phyloP scores from a whole-genome alignment of 495 filamentous ascomycete genomes.

The Lophiostoma macrostomum region DNA sequence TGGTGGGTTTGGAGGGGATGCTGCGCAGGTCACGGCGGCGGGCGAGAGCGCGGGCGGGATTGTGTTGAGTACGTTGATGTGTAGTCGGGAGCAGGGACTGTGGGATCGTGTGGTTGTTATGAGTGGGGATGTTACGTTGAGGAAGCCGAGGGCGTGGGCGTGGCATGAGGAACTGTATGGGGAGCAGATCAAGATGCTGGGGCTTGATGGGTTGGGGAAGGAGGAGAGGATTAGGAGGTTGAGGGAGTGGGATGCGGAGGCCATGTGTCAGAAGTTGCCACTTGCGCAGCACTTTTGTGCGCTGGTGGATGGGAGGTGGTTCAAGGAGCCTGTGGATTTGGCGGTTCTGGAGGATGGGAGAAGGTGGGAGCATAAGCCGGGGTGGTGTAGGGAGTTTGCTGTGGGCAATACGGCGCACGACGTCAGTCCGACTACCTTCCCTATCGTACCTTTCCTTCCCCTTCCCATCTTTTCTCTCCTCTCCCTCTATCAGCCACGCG shows the following conservation, averaged over 20 bases:
- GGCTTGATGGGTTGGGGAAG: background rate
- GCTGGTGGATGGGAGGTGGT: slow-evolving; percentile 13
- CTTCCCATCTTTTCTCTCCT: background rate
- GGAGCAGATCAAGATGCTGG: slow-evolving; percentile 20
- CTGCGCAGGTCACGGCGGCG: slow-evolving; percentile 17
- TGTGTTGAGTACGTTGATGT: slow-evolving; percentile 10
- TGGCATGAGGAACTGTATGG: slow-evolving; percentile 23
- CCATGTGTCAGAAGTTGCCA: slow-evolving; percentile 13
- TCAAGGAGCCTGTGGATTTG: slow-evolving; percentile 11
- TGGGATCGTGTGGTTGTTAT: slow-evolving; percentile 22
- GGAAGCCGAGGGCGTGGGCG: slow-evolving; percentile 13
- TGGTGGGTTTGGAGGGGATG: slow-evolving; percentile 26
- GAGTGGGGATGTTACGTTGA: slow-evolving; percentile 20
- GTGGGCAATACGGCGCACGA: slow-evolving; percentile 16
- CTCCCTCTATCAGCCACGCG: background rate
- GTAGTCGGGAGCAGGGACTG: background rate
- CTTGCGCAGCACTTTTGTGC: slow-evolving; percentile 26
- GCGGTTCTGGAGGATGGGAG: background rate
- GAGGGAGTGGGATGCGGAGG: slow-evolving; percentile 13
- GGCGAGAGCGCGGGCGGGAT: slow-evolving; percentile 24
- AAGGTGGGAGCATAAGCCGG: background rate
- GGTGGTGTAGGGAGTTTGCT: slow-evolving; percentile 26
- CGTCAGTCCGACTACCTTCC: too few relatives aligned
- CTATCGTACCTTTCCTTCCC: background rate
- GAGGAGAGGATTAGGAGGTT: slow-evolving; percentile 10